Conservation (phyloP, 2,329 filamentous ascomycete species). For the Colletotrichum tropicale region DNA sequence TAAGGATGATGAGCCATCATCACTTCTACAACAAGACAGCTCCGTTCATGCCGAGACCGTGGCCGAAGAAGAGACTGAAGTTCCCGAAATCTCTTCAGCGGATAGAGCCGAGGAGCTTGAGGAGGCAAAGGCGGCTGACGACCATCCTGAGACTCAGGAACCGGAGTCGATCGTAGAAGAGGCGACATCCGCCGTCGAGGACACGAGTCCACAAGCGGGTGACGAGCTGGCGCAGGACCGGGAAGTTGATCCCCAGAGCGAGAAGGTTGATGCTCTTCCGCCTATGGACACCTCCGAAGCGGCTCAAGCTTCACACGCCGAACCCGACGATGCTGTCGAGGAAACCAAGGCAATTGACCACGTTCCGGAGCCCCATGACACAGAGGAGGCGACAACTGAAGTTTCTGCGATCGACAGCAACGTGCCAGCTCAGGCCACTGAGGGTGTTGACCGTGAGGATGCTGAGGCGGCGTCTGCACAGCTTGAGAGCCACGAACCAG, state of each 20-base stretch:
- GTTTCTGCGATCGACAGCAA: not conserved
- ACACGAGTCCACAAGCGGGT: not conserved
- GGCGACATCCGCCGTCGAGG: not conserved
- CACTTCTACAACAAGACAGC: not conserved
- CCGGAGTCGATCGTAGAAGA: not conserved
- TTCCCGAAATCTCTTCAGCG: not conserved
- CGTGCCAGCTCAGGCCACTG: not conserved
- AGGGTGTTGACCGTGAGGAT: not conserved
- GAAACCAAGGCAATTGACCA: not conserved
- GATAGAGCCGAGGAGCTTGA: not conserved
- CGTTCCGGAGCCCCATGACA: not conserved
- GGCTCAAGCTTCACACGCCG: fast-evolving
- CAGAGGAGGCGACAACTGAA: not conserved
- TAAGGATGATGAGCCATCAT: not conserved
- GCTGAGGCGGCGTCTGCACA: not conserved
- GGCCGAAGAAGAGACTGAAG: not conserved
- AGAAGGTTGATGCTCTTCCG: not conserved
- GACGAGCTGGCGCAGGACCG: not conserved
- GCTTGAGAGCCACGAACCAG: not conserved
- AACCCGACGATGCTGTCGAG: not conserved
- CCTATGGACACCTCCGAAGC: not conserved
- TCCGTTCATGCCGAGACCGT: not conserved
- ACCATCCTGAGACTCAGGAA: not conserved
- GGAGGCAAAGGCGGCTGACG: not conserved
- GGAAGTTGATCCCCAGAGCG: not conserved